These are phyloP conservation scores for Huntiella savannae DNA, from an alignment of 2,329 filamentous ascomycete genomes.

Conservation along the genomic window DNA sequence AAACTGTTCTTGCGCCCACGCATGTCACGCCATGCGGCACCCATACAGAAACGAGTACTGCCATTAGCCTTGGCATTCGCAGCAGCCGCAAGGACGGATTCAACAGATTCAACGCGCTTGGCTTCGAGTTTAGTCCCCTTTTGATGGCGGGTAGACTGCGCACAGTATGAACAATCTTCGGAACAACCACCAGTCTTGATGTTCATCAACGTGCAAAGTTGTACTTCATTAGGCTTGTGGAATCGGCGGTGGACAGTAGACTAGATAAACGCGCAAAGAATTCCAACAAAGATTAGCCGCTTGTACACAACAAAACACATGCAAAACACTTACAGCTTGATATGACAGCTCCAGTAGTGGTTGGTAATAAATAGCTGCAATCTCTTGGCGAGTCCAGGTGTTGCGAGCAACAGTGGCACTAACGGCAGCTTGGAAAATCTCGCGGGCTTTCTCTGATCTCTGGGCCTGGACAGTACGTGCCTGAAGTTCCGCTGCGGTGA, in stretches of 20 bases:
- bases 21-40: constrained; percentile 88
- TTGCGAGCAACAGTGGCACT: constrained; percentile 42
- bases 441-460: not conserved
- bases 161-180: constrained; percentile 86
- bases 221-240: constrained; percentile 65
- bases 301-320: not conserved
- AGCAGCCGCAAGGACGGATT: constrained; percentile 62
- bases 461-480: not conserved
- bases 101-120: constrained; percentile 59
- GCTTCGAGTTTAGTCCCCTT: constrained; percentile 62
- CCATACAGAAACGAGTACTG: constrained; percentile 88
- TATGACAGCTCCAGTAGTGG: constrained; percentile 63
- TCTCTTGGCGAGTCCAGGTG: constrained; percentile 67
- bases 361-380: constrained; percentile 62
- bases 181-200: constrained; percentile 88
- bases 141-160: constrained; percentile 65
- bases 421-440: constrained; percentile 32
- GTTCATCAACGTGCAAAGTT: constrained; percentile 90
- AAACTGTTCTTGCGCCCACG: constrained; percentile 68
- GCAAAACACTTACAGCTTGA: constrained; percentile 38
- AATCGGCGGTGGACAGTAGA: constrained; percentile 64
- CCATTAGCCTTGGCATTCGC: constrained; percentile 63
- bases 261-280: constrained; percentile 23
- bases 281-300: not conserved
- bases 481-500: not conserved